phyloP scores from a whole-genome alignment of 2,329 filamentous ascomycete species.

The Sordariomycetes sp. region DNA sequence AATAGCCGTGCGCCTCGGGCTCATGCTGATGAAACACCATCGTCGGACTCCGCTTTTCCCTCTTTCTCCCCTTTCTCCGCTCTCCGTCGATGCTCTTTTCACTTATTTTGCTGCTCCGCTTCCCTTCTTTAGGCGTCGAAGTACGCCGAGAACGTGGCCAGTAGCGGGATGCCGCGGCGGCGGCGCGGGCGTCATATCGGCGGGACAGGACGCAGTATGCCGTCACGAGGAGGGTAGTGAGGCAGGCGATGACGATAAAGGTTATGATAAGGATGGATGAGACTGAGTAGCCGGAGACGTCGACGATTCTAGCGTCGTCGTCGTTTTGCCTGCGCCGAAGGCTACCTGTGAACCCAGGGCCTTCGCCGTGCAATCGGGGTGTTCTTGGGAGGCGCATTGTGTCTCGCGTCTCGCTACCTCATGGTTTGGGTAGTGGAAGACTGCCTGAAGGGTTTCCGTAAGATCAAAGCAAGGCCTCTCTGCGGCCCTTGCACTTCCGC shows the following conservation, averaged over 20 bases:
- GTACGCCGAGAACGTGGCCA: background rate
- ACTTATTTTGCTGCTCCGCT: background rate
- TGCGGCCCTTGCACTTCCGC: too few relatives aligned
- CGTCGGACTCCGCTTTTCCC: background rate
- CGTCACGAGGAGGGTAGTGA: conserved; percentile 3
- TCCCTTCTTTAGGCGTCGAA: background rate
- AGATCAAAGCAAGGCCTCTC: too few relatives aligned
- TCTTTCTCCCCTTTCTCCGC: background rate
- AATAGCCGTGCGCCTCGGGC: conserved; percentile 4
- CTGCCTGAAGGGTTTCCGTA: too few relatives aligned
- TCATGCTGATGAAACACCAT: conserved; percentile 6
- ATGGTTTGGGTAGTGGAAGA: too few relatives aligned
- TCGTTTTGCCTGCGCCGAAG: background rate
- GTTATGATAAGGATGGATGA: conserved; percentile 1
- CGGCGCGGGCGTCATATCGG: background rate
- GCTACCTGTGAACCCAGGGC: background rate
- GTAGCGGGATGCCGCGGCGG: background rate
- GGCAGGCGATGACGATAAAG: background rate
- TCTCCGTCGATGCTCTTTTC: background rate
- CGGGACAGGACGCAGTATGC: conserved; percentile 3
- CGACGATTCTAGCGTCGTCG: background rate
- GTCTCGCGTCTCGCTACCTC: background rate
- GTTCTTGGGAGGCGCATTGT: background rate
- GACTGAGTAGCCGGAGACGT: background rate
- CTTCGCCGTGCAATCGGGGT: background rate